A percentile compares a stretch with the other conserved stretches of the same genome.
Conservation (phyloP, 192 early-diverging fungal species). For the Coemansia aciculifera region DNA sequence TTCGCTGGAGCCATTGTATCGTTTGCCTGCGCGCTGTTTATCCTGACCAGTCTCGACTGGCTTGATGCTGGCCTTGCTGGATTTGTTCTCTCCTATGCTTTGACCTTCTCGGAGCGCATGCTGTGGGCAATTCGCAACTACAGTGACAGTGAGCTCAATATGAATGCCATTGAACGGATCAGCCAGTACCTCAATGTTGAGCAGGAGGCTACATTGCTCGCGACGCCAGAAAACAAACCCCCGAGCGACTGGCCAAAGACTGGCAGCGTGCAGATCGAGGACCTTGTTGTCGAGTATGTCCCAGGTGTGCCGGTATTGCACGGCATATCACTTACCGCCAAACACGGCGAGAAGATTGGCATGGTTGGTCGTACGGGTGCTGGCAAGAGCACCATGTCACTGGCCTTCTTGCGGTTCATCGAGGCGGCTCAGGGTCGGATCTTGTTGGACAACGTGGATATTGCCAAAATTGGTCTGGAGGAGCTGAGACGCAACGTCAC, state of each 20-base stretch:
- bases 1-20: conserved; percentile 71
- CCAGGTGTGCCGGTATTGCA: conserved; percentile 77
- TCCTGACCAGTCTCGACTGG: conserved; percentile 53
- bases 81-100: conserved; percentile 75
- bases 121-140: conserved; percentile 80
- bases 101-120: conserved; percentile 76
- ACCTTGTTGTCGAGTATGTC: conserved; percentile 73
- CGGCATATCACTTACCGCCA: conserved; percentile 67
- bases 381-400: conserved; percentile 72
- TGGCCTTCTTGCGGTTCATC: conserved; percentile 74
- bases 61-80: conserved; percentile 86
- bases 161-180: conserved; percentile 86
- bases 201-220: conserved; percentile 70
- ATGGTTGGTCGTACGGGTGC: conserved; percentile 87
- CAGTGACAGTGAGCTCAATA: conserved; percentile 74
- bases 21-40: conserved; percentile 66
- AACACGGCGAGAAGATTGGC: conserved; percentile 77
- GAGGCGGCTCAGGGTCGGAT: conserved; percentile 66
- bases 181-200: conserved; percentile 76
- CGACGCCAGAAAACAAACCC: conserved; percentile 54
- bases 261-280: conserved; percentile 69
- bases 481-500: too few species aligned
- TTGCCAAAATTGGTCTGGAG: conserved; percentile 66
- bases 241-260: conserved; percentile 61
- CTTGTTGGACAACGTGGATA: conserved; percentile 74